Conservation (phyloP, 2,329 filamentous ascomycete species). For the Akanthomyces dipterigenus region DNA sequence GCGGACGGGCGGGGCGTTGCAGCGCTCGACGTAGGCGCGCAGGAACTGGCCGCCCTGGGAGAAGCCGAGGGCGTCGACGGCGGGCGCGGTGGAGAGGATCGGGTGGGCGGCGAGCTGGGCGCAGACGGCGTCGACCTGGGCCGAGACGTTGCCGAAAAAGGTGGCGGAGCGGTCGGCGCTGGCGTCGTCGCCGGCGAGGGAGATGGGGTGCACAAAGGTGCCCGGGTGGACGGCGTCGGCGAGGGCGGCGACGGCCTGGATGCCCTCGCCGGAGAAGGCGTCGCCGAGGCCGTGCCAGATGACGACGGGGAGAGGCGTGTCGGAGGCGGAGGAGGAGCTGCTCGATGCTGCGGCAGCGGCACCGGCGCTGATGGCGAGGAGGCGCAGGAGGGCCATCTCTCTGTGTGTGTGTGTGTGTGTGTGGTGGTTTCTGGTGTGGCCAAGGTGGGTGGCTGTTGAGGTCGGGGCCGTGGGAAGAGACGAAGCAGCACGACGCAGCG, state of each 20-base stretch:
- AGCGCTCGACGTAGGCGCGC: conserved; percentile 83
- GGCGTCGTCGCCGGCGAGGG: conserved; percentile 58
- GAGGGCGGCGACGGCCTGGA: conserved; percentile 64
- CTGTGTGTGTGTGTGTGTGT: conserved; percentile 10
- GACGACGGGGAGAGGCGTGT: conserved; percentile 76
- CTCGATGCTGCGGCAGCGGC: not conserved
- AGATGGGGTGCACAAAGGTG: conserved; percentile 76
- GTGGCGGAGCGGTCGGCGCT: conserved; percentile 70
- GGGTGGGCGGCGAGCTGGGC: conserved; percentile 66
- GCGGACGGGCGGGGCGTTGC: conserved; percentile 67
- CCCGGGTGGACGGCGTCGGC: conserved; percentile 69
- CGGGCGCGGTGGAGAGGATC: conserved; percentile 73
- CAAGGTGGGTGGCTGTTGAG: not conserved
- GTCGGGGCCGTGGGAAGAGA: not conserved
- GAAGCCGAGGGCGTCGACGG: conserved; percentile 87
- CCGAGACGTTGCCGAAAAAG: conserved; percentile 84
- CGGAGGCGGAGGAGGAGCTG: conserved; percentile 34
- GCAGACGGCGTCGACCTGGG: conserved; percentile 73
- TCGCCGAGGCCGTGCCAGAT: conserved; percentile 88
- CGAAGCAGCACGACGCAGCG: too few species aligned
- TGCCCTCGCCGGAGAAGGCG: conserved; percentile 67
- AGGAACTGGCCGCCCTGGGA: conserved; percentile 95
- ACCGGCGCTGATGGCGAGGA: not conserved
- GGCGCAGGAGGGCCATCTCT: conserved; percentile 12
- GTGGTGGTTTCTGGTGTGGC: not conserved